Evolutionary conservation across 805 yeast genomes (phyloP).

Genomic region (Wickerhamiella kurtzmanii): DNA sequence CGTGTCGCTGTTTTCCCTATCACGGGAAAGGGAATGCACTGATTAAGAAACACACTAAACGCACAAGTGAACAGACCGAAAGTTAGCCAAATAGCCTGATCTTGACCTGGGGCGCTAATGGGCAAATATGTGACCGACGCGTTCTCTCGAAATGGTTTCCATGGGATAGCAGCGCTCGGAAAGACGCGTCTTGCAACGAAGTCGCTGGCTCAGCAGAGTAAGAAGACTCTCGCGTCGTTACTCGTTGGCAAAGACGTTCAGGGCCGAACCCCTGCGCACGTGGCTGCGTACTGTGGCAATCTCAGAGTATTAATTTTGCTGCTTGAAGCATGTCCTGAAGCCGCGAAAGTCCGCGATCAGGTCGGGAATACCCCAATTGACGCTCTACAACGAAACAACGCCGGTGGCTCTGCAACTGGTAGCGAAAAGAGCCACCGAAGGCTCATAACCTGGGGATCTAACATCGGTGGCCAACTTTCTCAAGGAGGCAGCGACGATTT

Average conservation of each 20-base stretch:
- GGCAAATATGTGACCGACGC: constrained; percentile 6
- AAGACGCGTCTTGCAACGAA: constrained; percentile 7
- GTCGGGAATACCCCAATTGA: constrained; percentile 12
- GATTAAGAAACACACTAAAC: no score
- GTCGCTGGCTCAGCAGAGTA: constrained; percentile 8
- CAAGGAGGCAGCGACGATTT: constrained; percentile 3
- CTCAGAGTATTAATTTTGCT: constrained; percentile 11
- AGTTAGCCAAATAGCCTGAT: no score
- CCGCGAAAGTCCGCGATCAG: constrained; percentile 9
- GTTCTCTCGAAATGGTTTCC: constrained; percentile 16
- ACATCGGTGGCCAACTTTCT: not conserved
- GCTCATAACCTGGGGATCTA: constrained; percentile 10
- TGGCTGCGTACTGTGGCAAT: constrained; percentile 18
- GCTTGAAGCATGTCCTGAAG: constrained; percentile 16
- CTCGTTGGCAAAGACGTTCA: constrained; percentile 13
- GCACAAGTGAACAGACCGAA: no score
- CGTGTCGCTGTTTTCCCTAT: no score
- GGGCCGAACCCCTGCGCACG: constrained; percentile 19
- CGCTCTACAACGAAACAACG: constrained; percentile 10
- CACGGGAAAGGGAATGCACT: no score
- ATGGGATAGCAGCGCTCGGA: constrained; percentile 18
- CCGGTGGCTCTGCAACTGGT: constrained; percentile 6
- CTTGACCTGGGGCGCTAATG: no score
- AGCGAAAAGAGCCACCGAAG: constrained; percentile 3
- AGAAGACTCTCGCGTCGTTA: constrained; percentile 8